Evolutionary conservation across 192 early-diverging fungal genomes (phyloP).

Genomic region (Coemansia sp.): DNA sequence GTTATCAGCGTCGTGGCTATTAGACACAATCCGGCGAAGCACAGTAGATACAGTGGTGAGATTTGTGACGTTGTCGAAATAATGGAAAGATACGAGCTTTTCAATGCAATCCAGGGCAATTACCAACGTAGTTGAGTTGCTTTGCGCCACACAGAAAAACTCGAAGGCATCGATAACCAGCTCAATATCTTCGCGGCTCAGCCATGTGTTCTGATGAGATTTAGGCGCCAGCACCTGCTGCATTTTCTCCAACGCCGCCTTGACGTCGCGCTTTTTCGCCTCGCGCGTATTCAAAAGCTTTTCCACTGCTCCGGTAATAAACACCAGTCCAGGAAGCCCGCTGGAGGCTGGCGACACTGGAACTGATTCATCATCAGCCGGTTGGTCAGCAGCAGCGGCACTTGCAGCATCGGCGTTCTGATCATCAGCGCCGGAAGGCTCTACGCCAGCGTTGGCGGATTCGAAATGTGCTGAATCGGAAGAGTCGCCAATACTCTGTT

Average conservation of each 20-base stretch:
- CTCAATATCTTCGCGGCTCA: conserved; percentile 27
- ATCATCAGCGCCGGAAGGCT: no score
- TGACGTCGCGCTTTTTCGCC: conserved; percentile 53
- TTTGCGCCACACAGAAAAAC: conserved; percentile 71
- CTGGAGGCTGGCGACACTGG: neutral
- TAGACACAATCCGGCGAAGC: conserved; percentile 17
- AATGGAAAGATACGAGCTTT: conserved; percentile 71
- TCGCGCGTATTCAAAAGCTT: conserved; percentile 62
- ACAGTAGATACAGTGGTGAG: conserved; percentile 15
- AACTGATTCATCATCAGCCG: neutral
- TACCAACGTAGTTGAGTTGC: conserved; percentile 57
- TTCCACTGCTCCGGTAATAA: conserved; percentile 68
- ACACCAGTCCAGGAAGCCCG: conserved; percentile 55
- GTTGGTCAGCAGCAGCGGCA: neutral
- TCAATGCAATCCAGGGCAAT: conserved; percentile 83
- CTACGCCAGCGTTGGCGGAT: no score
- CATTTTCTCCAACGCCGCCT: conserved; percentile 56
- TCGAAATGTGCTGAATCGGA: neutral
- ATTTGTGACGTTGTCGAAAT: conserved; percentile 51
- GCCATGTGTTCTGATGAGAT: conserved; percentile 16
- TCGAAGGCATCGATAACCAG: conserved; percentile 70
- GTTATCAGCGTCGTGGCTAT: neutral
- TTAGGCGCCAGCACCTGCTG: conserved; percentile 22
- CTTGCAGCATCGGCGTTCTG: no score
- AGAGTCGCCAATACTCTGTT: neutral